A percentile compares a stretch with the other conserved stretches of the same genome.
phyloP scores from a whole-genome alignment of 441 rosid genomes.

The Pelargonium fulgidum region DNA sequence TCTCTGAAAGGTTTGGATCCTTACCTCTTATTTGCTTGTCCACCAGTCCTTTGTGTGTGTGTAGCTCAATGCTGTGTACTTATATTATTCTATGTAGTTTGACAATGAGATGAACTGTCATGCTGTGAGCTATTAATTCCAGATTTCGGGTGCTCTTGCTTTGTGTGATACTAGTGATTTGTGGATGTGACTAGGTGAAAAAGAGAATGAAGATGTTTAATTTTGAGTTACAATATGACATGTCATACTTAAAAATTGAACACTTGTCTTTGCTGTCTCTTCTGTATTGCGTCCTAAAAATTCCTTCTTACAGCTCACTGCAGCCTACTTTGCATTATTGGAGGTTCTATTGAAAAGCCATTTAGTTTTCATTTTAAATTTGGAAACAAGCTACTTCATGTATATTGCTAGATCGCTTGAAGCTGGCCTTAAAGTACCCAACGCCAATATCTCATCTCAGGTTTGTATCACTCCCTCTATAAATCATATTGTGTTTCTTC shows the following conservation, averaged over 20 bases:
- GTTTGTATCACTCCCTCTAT: slow-evolving; percentile 30
- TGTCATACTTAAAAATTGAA: no score
- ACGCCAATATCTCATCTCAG: slow-evolving; percentile 89
- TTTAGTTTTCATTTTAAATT: slow-evolving; percentile 62
- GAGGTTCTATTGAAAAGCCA: slow-evolving; percentile 85
- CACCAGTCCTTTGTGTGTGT: not conserved
- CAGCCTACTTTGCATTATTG: slow-evolving; percentile 89
- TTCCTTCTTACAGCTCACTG: slow-evolving; percentile 60
- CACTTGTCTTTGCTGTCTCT: no score
- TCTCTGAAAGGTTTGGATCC: not conserved
- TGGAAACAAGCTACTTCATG: slow-evolving; percentile 80
- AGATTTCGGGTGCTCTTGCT: not conserved
- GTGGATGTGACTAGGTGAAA: not conserved
- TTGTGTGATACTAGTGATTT: not conserved
- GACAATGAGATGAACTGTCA: not conserved
- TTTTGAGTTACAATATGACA: not conserved
- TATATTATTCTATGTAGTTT: not conserved
- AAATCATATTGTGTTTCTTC: not conserved
- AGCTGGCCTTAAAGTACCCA: slow-evolving; percentile 91
- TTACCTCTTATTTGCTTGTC: not conserved
- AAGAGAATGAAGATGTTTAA: not conserved
- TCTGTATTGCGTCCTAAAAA: no score
- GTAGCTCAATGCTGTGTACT: not conserved
- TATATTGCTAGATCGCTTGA: slow-evolving; percentile 95
- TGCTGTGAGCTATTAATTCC: not conserved